Percentiles rank a stretch among this genome's conserved stretches.
phyloP scores from a whole-genome alignment of 2,329 filamentous ascomycete species.

The Cladorrhinum sp. region DNA sequence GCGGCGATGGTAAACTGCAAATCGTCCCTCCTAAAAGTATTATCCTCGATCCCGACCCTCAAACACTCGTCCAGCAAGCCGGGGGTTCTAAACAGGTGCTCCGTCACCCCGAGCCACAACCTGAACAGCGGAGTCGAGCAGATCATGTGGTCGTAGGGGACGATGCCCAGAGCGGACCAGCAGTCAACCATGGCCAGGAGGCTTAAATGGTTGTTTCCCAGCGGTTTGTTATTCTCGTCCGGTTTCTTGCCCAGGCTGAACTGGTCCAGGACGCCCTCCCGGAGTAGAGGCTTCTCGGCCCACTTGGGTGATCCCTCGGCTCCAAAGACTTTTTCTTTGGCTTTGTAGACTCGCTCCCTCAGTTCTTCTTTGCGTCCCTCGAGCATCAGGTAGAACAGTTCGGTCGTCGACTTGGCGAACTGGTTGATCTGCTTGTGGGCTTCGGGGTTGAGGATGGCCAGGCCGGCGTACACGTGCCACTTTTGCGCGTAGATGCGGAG shows the following conservation, averaged over 20 bases:
- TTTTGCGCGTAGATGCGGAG: slow-evolving; percentile 97
- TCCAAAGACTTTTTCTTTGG: slow-evolving; percentile 69
- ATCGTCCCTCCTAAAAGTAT: slow-evolving; percentile 91
- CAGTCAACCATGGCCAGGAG: slow-evolving; percentile 97
- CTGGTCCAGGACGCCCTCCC: slow-evolving; percentile 81
- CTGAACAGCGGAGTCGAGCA: slow-evolving; percentile 97
- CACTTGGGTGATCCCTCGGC: slow-evolving; percentile 63
- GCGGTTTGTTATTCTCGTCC: slow-evolving; percentile 33
- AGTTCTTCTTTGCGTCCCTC: slow-evolving; percentile 76
- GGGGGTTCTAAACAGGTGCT: slow-evolving; percentile 86
- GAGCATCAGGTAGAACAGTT: slow-evolving; percentile 96
- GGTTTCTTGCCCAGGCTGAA: slow-evolving; percentile 75
- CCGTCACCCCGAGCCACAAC: slow-evolving; percentile 93
- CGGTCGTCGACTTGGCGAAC: slow-evolving; percentile 88
- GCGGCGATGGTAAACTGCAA: slow-evolving; percentile 98
- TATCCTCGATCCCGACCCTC: slow-evolving; percentile 81
- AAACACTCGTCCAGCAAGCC: slow-evolving; percentile 80
- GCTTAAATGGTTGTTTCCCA: slow-evolving; percentile 90
- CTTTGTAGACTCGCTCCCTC: slow-evolving; percentile 62
- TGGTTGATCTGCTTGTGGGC: slow-evolving; percentile 90
- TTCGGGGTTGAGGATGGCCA: slow-evolving; percentile 93
- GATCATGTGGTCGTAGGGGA: slow-evolving; percentile 99
- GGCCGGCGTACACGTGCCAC: slow-evolving; percentile 98
- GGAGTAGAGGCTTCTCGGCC: slow-evolving; percentile 65
- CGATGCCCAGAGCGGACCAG: slow-evolving; percentile 90